Percentiles rank a stretch among this genome's conserved stretches.
Evolutionary conservation across 2,329 filamentous ascomycete genomes (phyloP).

Genomic region (Colletotrichum sidae): DNA sequence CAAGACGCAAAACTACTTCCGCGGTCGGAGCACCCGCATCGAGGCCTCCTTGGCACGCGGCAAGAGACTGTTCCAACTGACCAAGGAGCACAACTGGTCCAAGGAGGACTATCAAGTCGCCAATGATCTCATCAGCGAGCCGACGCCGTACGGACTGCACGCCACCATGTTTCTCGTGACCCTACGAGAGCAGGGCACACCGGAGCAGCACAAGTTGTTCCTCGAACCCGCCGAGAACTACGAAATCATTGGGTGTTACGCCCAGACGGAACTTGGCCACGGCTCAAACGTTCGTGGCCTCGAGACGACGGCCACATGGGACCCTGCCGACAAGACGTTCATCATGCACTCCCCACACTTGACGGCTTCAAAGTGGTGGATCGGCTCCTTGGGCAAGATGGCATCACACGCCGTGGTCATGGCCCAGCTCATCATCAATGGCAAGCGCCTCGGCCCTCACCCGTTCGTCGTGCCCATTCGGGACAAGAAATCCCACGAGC

Average conservation of each 20-base stretch:
- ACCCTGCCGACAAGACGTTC: constrained; percentile 79
- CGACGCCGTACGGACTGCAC: constrained; percentile 79
- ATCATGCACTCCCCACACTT: constrained; percentile 78
- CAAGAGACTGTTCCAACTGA: constrained; percentile 76
- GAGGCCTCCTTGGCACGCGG: constrained; percentile 76
- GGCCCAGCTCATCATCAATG: constrained; percentile 77
- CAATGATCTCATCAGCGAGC: constrained; percentile 77
- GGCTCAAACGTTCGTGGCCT: constrained; percentile 81
- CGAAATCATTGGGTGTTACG: constrained; percentile 82
- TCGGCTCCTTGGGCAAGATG: constrained; percentile 79
- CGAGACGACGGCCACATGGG: constrained; percentile 81
- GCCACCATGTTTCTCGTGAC: constrained; percentile 66
- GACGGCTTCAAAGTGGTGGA: constrained; percentile 88
- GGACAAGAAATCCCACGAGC: constrained; percentile 76
- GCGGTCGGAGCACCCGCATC: constrained; percentile 75
- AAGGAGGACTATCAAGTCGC: constrained; percentile 73
- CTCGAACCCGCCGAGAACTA: constrained; percentile 76
- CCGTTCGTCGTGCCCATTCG: constrained; percentile 83
- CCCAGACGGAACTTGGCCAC: constrained; percentile 84
- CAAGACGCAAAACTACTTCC: constrained; percentile 82
- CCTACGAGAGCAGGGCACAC: constrained; percentile 76
- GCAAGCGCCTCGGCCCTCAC: constrained; percentile 78
- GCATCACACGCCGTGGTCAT: constrained; percentile 85
- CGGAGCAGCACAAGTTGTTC: constrained; percentile 80
- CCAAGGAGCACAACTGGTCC: constrained; percentile 75